Conservation (phyloP, 2,329 filamentous ascomycete species). For the Fusarium falciforme region DNA sequence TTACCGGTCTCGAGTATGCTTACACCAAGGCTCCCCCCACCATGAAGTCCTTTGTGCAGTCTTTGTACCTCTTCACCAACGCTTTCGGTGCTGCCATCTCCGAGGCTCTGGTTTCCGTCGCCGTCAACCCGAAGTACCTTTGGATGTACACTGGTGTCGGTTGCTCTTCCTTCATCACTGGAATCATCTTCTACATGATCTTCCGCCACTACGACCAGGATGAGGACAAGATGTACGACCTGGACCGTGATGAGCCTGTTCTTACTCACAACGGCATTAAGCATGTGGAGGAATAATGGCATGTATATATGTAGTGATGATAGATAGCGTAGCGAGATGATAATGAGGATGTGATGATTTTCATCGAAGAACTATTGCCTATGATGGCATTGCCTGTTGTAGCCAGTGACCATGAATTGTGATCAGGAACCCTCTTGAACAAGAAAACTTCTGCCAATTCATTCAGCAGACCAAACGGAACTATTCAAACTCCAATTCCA, state of each 20-base stretch:
- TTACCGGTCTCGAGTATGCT: slow-evolving; percentile 78
- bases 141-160: slow-evolving; percentile 75
- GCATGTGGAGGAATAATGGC: slow-evolving; percentile 31
- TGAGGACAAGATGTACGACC: slow-evolving; percentile 54
- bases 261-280: slow-evolving; percentile 32
- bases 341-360: slow-evolving; percentile 1
- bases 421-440: background rate
- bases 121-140: slow-evolving; percentile 72
- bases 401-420: background rate
- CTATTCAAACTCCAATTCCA: background rate
- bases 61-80: slow-evolving; percentile 69
- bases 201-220: slow-evolving; percentile 53
- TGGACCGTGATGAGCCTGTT: slow-evolving; percentile 50
- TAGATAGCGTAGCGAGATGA: background rate
- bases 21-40: slow-evolving; percentile 78
- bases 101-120: slow-evolving; percentile 68
- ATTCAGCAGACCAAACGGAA: background rate
- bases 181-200: slow-evolving; percentile 62
- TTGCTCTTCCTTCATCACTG: slow-evolving; percentile 58
- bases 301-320: background rate
- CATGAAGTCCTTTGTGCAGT: slow-evolving; percentile 73
- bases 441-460: background rate
- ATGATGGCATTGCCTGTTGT: background rate
- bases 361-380: background rate
- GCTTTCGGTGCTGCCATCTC: slow-evolving; percentile 70